Evolutionary conservation across 805 yeast species (phyloP), one percentile per base, ranked within the genome.

Genomic region (Lachancea fermentati): DNA sequence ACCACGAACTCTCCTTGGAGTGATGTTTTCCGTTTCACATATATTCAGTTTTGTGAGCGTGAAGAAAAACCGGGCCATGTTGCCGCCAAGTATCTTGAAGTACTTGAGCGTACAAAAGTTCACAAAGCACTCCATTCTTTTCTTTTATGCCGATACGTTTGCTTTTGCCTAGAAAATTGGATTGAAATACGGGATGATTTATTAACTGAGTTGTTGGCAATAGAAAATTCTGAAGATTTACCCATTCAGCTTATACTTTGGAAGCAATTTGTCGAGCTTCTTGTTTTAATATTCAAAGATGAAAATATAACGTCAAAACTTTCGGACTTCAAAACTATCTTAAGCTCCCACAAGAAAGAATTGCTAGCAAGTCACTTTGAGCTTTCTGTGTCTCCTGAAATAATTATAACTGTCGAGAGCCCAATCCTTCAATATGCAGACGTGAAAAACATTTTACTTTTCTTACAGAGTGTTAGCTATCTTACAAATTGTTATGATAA

Each of bases 401-500:
- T 57, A 12, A 15, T 22, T 4, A 14, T 60, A n/a, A 26, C 38
- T 3, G 24, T 59, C 5, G 41, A 42, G 12, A 34, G 49, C 8
- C 50, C 55, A 1, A 32, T 54, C 12, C 52, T 55, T 19, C 42
- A 48, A 18, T 58, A 57, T 26, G 49, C 48, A 29, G 57, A 58
- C 38, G 34, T 57, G 36, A 61, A 60, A 38, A 51, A 51, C 19
- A 14, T 60, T 3, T 34, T 61, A 13, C 34, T 60, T 5, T 42
- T 61, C 6, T 43, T 60, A 14, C 66, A 61, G 42, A 58, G 64
- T 44, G 52, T 58, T 6, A 57, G 63, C 42, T 61, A 53, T 36
- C 36, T 61, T 26, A 54, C 55, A 3, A 61, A 60, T 33, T 60
- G 63, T 25, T 54, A 57, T 32, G 65, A 61, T 41, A 47, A 49